Conservation (phyloP, 2,329 filamentous ascomycete species). For the Ophiostoma angusticollis region DNA sequence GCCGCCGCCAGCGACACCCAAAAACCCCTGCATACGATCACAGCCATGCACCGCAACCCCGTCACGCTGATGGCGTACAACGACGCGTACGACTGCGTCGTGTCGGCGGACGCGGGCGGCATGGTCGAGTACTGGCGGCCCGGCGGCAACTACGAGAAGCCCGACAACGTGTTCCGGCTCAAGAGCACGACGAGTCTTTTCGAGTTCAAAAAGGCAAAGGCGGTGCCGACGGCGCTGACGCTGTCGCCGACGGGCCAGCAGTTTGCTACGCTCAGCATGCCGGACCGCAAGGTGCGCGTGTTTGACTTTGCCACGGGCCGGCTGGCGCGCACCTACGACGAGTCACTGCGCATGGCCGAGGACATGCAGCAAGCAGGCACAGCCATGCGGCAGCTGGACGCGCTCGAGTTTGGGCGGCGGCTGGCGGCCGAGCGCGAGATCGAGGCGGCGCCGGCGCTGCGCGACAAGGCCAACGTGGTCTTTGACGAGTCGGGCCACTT, state of each 20-base stretch:
- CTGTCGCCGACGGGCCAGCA: slow-evolving; percentile 77
- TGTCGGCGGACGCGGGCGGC: slow-evolving; percentile 77
- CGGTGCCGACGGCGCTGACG: slow-evolving; percentile 65
- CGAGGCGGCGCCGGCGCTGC: slow-evolving; percentile 44
- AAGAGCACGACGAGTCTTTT: slow-evolving; percentile 93
- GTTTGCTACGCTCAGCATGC: slow-evolving; percentile 81
- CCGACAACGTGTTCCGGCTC: slow-evolving; percentile 78
- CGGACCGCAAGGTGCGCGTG: slow-evolving; percentile 81
- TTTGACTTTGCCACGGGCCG: slow-evolving; percentile 89
- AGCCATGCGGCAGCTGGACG: slow-evolving; percentile 66
- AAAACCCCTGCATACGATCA: slow-evolving; percentile 63
- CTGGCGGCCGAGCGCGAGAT: slow-evolving; percentile 78
- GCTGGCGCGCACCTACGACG: slow-evolving; percentile 84
- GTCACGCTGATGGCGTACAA: slow-evolving; percentile 86
- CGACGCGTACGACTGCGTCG: slow-evolving; percentile 72
- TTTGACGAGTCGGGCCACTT: slow-evolving; percentile 97
- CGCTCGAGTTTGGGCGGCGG: slow-evolving; percentile 82
- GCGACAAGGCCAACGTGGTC: slow-evolving; percentile 67
- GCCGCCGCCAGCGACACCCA: neutral
- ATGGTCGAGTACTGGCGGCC: slow-evolving; percentile 98
- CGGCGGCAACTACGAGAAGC: slow-evolving; percentile 71
- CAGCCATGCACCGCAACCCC: slow-evolving; percentile 65
- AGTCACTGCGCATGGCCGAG: slow-evolving; percentile 76
- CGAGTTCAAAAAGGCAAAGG: slow-evolving; percentile 93
- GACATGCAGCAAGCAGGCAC: slow-evolving; percentile 96